These are phyloP conservation scores for Rubia tinctorum DNA, from an alignment of 305 asterid species.

Conservation along the genomic window DNA sequence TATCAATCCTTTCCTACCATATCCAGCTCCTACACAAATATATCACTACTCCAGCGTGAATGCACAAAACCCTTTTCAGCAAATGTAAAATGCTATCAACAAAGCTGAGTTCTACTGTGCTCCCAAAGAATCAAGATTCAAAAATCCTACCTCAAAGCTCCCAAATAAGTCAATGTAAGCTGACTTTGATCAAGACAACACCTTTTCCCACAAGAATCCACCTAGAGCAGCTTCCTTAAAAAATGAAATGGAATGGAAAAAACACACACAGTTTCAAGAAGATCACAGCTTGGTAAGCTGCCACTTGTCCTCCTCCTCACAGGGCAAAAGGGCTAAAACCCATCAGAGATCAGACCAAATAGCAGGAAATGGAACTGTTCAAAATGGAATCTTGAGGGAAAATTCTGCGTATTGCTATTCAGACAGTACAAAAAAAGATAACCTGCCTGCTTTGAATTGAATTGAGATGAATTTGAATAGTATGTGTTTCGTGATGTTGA, in stretches of 20 bases:
- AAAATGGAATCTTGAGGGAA: slow-evolving; percentile 8
- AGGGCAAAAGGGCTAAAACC: background rate
- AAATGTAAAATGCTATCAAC: background rate
- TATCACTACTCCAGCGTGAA: background rate
- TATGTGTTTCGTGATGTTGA: slow-evolving; percentile 7
- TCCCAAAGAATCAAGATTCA: slow-evolving; percentile 10
- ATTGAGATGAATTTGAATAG: slow-evolving; percentile 6
- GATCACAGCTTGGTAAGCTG: slow-evolving; percentile 13
- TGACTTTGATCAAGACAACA: slow-evolving; percentile 3
- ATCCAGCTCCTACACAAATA: background rate
- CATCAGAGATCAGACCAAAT: slow-evolving; percentile 8
- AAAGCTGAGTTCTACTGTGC: background rate
- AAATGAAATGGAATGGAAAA: background rate
- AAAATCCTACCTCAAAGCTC: slow-evolving; percentile 10
- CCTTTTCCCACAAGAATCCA: slow-evolving; percentile 17
- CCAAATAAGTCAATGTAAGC: background rate
- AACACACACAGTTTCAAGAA: background rate
- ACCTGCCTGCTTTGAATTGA: slow-evolving; percentile 5
- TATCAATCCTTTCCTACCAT: background rate
- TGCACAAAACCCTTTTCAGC: slow-evolving; percentile 5
- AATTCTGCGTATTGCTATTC: background rate
- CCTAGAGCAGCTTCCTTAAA: slow-evolving; percentile 12
- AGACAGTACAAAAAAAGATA: background rate
- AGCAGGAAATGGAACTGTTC: slow-evolving; percentile 8
- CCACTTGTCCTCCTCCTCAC: slow-evolving; percentile 3